Evolutionary conservation across 164 flowering plant genomes (phyloP), one percentile per base, ranked within the genome.

Genomic region (Aristolochia fimbriata): DNA sequence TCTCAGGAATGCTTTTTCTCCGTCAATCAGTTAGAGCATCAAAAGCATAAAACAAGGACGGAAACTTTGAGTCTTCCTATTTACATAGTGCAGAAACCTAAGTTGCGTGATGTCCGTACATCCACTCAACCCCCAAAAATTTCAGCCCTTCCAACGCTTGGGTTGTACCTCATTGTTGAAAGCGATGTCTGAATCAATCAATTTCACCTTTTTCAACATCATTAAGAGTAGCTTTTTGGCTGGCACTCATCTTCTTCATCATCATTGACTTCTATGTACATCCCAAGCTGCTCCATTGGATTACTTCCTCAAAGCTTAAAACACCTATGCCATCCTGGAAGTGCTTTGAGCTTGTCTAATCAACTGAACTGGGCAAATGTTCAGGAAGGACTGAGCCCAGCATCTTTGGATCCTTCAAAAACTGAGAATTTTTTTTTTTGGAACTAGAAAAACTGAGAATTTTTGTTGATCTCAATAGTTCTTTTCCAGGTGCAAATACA

Each of bases 191-290:
- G 3, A 27, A 19, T 74, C 68, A 82, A 65, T 88, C 90, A 27
- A 84, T 88, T 66, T 87, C 94, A 27, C 94, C 97, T 76, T 90
- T 88, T 73, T 90, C 92, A 0, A 80, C 80, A 72, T 87, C 94
- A 33, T 79, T 62, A 46, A 54, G 60, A 8, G 59, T 63, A 6
- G 63, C 41, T 51, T 48, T 0, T 61, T 64, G 4, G 78, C 64
- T 81, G 84, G 10, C 47, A 70, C 59, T 80, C 88, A 33, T 88
- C 86, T 24, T 75, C 78, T 31, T 79, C 96, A 1, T 91, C 95
- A 0, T 85, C 91, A 33, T 86, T 96, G 55, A 52, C 61, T 73
- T 88, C 88, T 84, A 83, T 88, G 76, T 64, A 91, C 64, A 88
- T 69, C 14, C 98, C 96, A 59, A 91, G 87, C 62, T 85, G 90